Conservation (phyloP, 2,329 filamentous ascomycete species). For the Dactylellina cionopaga region DNA sequence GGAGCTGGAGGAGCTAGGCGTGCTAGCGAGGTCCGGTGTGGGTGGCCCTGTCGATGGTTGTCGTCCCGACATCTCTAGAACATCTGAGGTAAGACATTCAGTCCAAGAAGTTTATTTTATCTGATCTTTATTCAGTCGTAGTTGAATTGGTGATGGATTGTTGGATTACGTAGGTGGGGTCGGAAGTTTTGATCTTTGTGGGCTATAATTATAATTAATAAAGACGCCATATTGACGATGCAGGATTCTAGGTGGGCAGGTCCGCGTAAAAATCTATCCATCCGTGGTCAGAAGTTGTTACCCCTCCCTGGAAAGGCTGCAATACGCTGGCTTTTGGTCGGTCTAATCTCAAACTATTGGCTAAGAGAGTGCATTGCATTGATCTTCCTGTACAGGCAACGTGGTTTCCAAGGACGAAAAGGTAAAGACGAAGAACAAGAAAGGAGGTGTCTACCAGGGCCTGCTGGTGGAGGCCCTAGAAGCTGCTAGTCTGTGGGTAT, state of each 20-base stretch:
- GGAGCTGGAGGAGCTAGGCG: conserved; percentile 36
- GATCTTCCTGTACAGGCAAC: conserved; percentile 22
- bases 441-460: conserved; percentile 14
- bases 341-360: conserved; percentile 46
- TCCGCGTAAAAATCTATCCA: conserved; percentile 36
- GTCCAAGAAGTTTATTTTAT: conserved; percentile 3
- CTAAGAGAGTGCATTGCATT: conserved; percentile 46
- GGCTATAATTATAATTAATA: no score
- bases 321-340: conserved; percentile 32
- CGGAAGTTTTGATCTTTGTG: conserved; percentile 12
- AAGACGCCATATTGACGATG: conserved; percentile 30
- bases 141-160: background rate
- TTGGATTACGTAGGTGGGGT: conserved; percentile 20
- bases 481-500: conserved; percentile 24
- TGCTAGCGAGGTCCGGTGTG: conserved; percentile 43
- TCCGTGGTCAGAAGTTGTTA: conserved; percentile 45
- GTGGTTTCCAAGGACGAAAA: background rate
- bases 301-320: conserved; percentile 36
- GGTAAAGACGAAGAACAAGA: background rate
- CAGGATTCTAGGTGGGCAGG: conserved; percentile 26
- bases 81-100: conserved; percentile 26
- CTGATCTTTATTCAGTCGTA: conserved; percentile 13
- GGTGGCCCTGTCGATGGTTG: conserved; percentile 46
- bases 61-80: conserved; percentile 41
- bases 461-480: conserved; percentile 9